Evolutionary conservation across 2,329 filamentous ascomycete species (phyloP).

Genomic region (Pseudogymnoascus sp.): DNA sequence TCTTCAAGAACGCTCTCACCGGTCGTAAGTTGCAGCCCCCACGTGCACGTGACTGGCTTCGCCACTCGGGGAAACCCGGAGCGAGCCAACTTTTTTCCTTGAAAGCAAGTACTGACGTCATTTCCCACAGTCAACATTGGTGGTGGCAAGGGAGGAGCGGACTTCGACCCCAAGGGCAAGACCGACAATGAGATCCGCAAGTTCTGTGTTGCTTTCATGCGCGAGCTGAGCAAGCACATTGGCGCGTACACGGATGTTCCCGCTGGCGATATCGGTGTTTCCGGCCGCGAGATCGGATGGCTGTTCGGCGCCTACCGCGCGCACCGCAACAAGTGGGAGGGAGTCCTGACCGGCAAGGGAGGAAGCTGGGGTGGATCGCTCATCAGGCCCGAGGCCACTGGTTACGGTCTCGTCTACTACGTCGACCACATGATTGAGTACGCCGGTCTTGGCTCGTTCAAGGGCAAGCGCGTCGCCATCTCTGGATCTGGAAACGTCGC

Average conservation of each 20-base stretch:
- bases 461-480: constrained; percentile 88
- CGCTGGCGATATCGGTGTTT: constrained; percentile 93
- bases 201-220: constrained; percentile 96
- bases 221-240: constrained; percentile 90
- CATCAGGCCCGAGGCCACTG: constrained; percentile 94
- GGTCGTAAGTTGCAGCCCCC: constrained; percentile 57
- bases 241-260: constrained; percentile 93
- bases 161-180: constrained; percentile 99
- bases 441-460: constrained; percentile 76
- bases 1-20: constrained; percentile 98
- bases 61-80: not conserved
- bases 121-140: constrained; percentile 71
- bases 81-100: not conserved
- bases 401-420: constrained; percentile 94
- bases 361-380: constrained; percentile 84
- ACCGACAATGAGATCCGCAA: constrained; percentile 93
- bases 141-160: constrained; percentile 93
- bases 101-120: constrained; percentile 5
- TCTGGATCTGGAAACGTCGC: constrained; percentile 97
- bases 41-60: constrained; percentile 8
- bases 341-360: constrained; percentile 93
- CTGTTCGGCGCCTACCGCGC: constrained; percentile 92
- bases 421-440: constrained; percentile 92
- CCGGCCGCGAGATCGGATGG: constrained; percentile 85
- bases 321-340: constrained; percentile 85